phyloP scores from a whole-genome alignment of 257 asterid genomes.

The Capsicum rhomboideum region DNA sequence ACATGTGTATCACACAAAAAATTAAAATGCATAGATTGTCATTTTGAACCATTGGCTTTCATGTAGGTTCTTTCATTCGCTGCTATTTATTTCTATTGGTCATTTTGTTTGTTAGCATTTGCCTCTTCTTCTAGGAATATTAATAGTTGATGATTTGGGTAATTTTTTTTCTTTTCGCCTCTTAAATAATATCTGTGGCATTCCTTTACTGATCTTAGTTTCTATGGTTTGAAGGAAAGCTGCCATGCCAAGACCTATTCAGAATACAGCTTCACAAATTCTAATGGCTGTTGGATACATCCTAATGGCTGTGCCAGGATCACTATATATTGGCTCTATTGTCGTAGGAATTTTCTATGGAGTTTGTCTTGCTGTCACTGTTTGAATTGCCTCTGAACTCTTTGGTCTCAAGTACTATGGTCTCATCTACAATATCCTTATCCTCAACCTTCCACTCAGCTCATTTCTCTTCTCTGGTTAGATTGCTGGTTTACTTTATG shows the following conservation, averaged over 20 bases:
- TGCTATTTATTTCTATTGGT: too few species aligned
- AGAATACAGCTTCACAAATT: conserved; percentile 68
- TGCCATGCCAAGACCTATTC: conserved; percentile 65
- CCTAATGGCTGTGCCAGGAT: conserved; percentile 55
- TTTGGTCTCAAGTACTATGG: conserved; percentile 76
- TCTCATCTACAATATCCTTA: conserved; percentile 60
- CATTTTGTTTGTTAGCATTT: too few species aligned
- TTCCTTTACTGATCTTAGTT: not conserved
- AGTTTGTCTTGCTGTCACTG: conserved; percentile 48
- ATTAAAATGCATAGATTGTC: too few species aligned
- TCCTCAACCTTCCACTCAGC: conserved; percentile 64
- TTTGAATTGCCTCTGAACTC: conserved; percentile 64
- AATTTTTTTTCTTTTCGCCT: not conserved
- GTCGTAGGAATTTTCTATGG: conserved; percentile 68
- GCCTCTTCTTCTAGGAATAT: not conserved
- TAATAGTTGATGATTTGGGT: not conserved
- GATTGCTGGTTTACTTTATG: conserved; percentile 64
- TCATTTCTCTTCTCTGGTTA: conserved; percentile 73
- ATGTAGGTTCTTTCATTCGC: not conserved
- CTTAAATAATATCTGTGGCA: not conserved
- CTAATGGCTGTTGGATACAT: conserved; percentile 62
- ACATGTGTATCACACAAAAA: too few species aligned
- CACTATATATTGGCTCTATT: conserved; percentile 59
- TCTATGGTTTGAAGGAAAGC: conserved; percentile 24
- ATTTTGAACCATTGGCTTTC: too few species aligned